These are phyloP conservation scores for Clitocybe nebularis DNA, from an alignment of 1,284 basidiomycete genomes.

Conservation along the genomic window DNA sequence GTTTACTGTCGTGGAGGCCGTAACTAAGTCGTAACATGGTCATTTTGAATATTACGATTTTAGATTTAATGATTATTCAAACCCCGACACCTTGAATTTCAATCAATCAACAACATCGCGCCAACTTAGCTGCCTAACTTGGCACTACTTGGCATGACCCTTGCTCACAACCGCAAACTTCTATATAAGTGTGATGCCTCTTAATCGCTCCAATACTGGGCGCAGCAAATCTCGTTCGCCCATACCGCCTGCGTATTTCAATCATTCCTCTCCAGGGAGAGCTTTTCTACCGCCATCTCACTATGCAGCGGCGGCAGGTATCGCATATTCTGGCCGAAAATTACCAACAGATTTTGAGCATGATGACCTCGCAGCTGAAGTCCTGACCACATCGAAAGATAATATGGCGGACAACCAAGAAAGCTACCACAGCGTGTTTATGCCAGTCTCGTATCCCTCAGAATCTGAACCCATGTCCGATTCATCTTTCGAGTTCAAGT, in stretches of 20 bases:
- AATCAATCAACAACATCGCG: too few relatives aligned
- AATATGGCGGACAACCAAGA: slow-evolving; percentile 11
- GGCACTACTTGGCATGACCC: too few relatives aligned
- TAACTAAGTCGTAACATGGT: too few relatives aligned
- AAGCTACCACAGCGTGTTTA: slow-evolving; percentile 18
- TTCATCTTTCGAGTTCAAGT: slow-evolving; percentile 28
- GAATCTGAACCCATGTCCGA: slow-evolving; percentile 24
- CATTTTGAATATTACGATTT: too few relatives aligned
- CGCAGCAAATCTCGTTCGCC: slow-evolving; percentile 29
- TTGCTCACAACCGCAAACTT: too few relatives aligned
- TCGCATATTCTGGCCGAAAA: slow-evolving; percentile 22
- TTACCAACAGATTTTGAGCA: slow-evolving; percentile 4
- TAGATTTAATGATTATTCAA: too few relatives aligned
- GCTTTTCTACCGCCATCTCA: slow-evolving; percentile 58
- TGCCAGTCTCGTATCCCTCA: slow-evolving; percentile 23
- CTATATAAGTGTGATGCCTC: slow-evolving; percentile 19
- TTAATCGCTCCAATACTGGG: slow-evolving; percentile 22
- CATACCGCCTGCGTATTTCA: slow-evolving; percentile 18
- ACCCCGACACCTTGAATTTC: too few relatives aligned
- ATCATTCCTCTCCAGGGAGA: slow-evolving; percentile 21
- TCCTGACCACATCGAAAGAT: slow-evolving; percentile 6
- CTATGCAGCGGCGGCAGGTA: slow-evolving; percentile 59
- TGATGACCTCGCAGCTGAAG: slow-evolving; percentile 3
- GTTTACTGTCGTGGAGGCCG: too few relatives aligned
- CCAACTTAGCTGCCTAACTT: too few relatives aligned